Conservation (phyloP, 805 yeast species). For the Maudiozyma serrabonitensis region DNA sequence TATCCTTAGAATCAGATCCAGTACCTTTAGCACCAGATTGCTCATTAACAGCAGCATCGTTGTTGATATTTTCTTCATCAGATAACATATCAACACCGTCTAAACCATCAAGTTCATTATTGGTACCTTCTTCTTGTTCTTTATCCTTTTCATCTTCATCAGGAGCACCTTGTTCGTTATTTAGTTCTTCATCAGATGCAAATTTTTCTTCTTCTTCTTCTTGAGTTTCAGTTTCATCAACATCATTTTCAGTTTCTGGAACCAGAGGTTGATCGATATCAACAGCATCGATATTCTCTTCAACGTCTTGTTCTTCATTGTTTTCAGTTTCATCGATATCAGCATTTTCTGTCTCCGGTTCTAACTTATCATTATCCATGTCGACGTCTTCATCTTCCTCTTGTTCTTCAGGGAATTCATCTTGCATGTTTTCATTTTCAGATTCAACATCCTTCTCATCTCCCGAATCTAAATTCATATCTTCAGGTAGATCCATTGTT, state of each 20-base stretch:
- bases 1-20: conserved; percentile 46
- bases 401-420: conserved; percentile 23
- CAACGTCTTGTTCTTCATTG: conserved; percentile 25
- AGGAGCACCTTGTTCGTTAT: conserved; percentile 21
- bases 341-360: conserved; percentile 25
- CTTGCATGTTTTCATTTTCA: conserved; percentile 32
- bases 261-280: conserved; percentile 27
- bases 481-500: conserved; percentile 84
- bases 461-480: conserved; percentile 78
- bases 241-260: conserved; percentile 23
- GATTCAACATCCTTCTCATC: conserved; percentile 47
- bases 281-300: conserved; percentile 31
- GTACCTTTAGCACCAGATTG: conserved; percentile 51
- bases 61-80: conserved; percentile 40
- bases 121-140: conserved; percentile 31
- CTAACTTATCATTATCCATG: conserved; percentile 30
- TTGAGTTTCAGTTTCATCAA: conserved; percentile 10
- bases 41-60: conserved; percentile 51
- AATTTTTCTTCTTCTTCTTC: conserved; percentile 19
- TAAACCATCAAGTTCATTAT: conserved; percentile 43
- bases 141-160: conserved; percentile 13
- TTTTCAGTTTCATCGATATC: conserved; percentile 26
- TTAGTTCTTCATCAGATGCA: conserved; percentile 25
- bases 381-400: conserved; percentile 70
- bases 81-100: conserved; percentile 40